Evolutionary conservation across 371 early-diverging fungal species (phyloP), one percentile per base, ranked within the genome.

Genomic region (Mucor piriformis): DNA sequence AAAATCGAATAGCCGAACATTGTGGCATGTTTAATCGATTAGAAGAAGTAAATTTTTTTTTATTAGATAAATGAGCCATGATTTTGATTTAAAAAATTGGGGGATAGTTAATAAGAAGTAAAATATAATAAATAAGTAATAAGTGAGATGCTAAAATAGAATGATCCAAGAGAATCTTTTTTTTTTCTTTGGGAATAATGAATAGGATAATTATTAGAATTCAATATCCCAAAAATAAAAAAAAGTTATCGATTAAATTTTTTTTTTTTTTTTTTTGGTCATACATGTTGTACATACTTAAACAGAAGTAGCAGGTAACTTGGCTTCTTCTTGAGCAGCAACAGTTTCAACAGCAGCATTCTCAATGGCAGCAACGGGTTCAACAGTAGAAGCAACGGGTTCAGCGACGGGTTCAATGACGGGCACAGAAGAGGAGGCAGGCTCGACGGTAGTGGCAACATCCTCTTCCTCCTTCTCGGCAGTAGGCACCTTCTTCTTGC

Each of bases 391-490:
- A 6, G 15, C 42, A 37, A 37, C 11, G 33, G 33, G n/a, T n/a
- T n/a, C n/a, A n/a, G n/a, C 33, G 11, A 11, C 33, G 33, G 5
- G 33, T 11, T 33, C 27, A 35, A 44, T 32, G 20, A 56, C 44
- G 27, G 55, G 12, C 12, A 3, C 43, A 20, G 16, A 27, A 49
- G 16, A 27, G 7, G 49, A 33, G 10, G 54, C 44, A 21, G 32
- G 16, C 16, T 35, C 57, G 13, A 25, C 44, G 47, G 40, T 35
- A 42, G 53, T 23, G 1, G 46, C 32, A 4, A 33, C 42, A 24
- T 67, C 63, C 54, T 65, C n/a, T 56, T 70, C 63, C 66, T 63
- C 65, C 54, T 64, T 24, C 56, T 66, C 63, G 16, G 54, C 33
- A 34, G 55, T 29, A 44, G 63, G 35, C 16, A 59, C 33, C 50